Evolutionary conservation across 2,329 filamentous ascomycete species (phyloP), one percentile per base, ranked within the genome.

Genomic region (Aspergillus spinulosporus): DNA sequence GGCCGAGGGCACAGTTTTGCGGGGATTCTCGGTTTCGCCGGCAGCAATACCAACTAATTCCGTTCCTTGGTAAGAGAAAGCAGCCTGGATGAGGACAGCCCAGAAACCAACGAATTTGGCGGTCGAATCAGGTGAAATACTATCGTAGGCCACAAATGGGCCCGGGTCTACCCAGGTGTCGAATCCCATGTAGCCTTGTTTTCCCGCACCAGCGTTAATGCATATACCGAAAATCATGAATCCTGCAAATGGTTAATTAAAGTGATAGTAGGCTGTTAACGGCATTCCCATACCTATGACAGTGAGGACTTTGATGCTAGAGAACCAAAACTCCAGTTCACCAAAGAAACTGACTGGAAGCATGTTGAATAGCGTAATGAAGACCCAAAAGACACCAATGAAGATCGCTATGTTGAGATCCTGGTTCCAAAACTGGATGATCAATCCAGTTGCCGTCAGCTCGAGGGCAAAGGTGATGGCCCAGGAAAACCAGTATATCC

Each of bases 401-500:
- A 88, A 89, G 62, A 92, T 86, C 57, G 82, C 88, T 53, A 90
- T 84, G 65, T 78, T 86, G 57, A 91, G 73, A 15, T 72, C 69
- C 1, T 76, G 60, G 54, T 85, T 79, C 89, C 88, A 92, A 71
- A 88, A 92, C 69, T 90, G 85, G 60, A 92, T 88, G 54, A 92
- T 88, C 47, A 91, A 76, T 4, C 87, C 88, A 1, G 87, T 85
- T 0, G 87, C 87, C 0, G 85, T 88, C 39, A 92, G 78, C 68
- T 92, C 88, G 7, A 91, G 81, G 0, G 88, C 87, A 63, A 84
- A 89, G 0, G 88, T 90, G 55, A 87, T 84, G 26, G 85, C 80
- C 87, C 87, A 92, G 46, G 82, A 86, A 68, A 91, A 91, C 86
- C 87, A 92, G 74, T 92, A 92, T 58, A 90, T 86, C 88, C 88